These are phyloP conservation scores for Schizopora paradoxa DNA, from an alignment of 1,284 basidiomycete species.

Conservation along the genomic window DNA sequence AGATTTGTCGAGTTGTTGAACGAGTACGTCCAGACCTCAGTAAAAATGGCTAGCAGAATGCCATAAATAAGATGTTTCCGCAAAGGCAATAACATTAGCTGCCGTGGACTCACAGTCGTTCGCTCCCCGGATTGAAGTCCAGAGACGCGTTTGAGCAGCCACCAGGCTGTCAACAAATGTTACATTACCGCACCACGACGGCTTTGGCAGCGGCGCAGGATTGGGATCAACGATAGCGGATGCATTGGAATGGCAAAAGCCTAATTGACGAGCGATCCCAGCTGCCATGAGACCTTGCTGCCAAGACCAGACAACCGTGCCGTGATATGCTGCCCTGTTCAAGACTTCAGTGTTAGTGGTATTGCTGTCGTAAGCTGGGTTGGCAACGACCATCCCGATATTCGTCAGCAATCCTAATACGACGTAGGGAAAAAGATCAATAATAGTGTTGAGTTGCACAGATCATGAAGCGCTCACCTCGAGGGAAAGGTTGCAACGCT, in stretches of 20 bases:
- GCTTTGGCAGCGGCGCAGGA: conserved; percentile 18
- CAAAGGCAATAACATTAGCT: not conserved
- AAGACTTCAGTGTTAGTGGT: conserved; percentile 32
- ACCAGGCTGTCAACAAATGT: conserved; percentile 27
- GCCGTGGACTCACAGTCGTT: conserved; percentile 21
- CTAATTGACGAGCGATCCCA: conserved; percentile 34
- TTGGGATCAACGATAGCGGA: conserved; percentile 20
- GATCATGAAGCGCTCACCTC: conserved; percentile 23
- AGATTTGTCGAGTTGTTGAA: conserved; percentile 23
- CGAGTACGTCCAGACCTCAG: conserved; percentile 27
- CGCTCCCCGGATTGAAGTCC: conserved; percentile 35
- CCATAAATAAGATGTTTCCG: not conserved
- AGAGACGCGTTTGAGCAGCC: conserved; percentile 33
- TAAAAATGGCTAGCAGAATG: conserved; percentile 20
- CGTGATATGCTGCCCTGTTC: conserved; percentile 37
- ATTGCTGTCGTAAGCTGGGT: conserved; percentile 38
- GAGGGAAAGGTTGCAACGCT: conserved; percentile 38
- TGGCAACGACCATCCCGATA: conserved; percentile 40
- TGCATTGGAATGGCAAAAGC: conserved; percentile 27
- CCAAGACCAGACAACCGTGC: conserved; percentile 40
- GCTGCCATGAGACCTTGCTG: conserved; percentile 41
- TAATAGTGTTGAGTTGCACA: not conserved
- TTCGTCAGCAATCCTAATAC: conserved; percentile 34
- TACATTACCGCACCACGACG: conserved; percentile 34
- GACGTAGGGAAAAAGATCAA: not conserved